Percentiles rank a stretch among this genome's conserved stretches.
These are phyloP conservation scores for Microsporum ferrugineum DNA, from an alignment of 2,329 filamentous ascomycete genomes.

Conservation along the genomic window DNA sequence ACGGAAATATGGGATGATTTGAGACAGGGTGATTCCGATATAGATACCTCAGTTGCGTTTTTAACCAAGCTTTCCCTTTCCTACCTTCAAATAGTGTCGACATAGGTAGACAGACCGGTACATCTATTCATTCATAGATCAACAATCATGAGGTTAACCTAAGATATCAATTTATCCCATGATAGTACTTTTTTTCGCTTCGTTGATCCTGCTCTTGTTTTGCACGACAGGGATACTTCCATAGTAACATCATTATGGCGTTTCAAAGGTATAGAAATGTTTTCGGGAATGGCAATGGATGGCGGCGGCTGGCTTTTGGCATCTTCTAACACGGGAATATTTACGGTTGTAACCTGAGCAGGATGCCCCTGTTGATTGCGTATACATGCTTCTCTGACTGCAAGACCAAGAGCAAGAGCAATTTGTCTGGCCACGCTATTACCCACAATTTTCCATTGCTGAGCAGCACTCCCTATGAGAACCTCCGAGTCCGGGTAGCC, in stretches of 20 bases:
- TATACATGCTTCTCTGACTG: conserved; percentile 48
- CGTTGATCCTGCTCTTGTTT: too few relatives aligned
- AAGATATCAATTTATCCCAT: not conserved
- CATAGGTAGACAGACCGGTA: too few relatives aligned
- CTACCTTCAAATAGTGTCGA: too few relatives aligned
- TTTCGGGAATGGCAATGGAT: not conserved
- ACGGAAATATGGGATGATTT: too few relatives aligned
- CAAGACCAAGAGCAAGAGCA: conserved; percentile 54
- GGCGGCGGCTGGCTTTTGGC: too few relatives aligned
- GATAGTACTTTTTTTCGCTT: not conserved
- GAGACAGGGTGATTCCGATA: too few relatives aligned
- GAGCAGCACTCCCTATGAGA: conserved; percentile 44
- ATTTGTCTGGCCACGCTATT: conserved; percentile 65
- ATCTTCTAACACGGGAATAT: not conserved
- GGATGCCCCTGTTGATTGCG: conserved; percentile 5
- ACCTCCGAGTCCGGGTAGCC: conserved; percentile 60
- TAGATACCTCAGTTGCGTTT: too few relatives aligned
- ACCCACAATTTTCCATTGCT: conserved; percentile 58
- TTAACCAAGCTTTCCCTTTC: too few relatives aligned
- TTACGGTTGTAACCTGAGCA: not conserved
- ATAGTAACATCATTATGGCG: not conserved
- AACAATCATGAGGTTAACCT: not conserved
- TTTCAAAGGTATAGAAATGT: not conserved
- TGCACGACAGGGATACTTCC: not conserved
- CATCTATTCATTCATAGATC: not conserved